Base-by-base conservation (phyloP, 805 yeast species). In the Myxozyma monticola region DNA sequence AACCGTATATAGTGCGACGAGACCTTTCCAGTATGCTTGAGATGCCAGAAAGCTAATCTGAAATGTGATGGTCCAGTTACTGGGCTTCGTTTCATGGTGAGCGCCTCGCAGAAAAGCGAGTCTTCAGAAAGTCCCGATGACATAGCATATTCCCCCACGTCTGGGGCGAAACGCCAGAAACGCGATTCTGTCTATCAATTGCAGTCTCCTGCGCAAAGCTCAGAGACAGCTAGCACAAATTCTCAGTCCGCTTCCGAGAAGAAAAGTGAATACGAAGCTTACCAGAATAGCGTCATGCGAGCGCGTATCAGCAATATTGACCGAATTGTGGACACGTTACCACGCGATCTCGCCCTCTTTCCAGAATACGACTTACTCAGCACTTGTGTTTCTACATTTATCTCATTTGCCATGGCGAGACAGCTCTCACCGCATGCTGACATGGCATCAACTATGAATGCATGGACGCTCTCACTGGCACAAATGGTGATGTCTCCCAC, bases 51-150 rank as follows among this genome's bases (percentile, higher is more conserved):
- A 18, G 20, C 30, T 8, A 18, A 29, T 10, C 36, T 40, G 4
- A n/a, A 18, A 8, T 40, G 43, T 18, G 36, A 29, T 9, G 43
- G 43, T 40, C 43, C 43, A 2, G 28, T 18, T 5, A 22, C 28
- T 8, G 43, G 43, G 12, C 28, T 40, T 5, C 28, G 17, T 9
- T 40, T 40, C 15, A 26, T 30, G 28, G n/a, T n/a, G n/a, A n/a
- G n/a, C n/a, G n/a, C n/a, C n/a, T n/a, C n/a, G n/a, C n/a, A n/a
- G 21, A 17, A 8, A 35, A 40, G 15, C 33, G 43, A 18, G 17
- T 40, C 5, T 35, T 22, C 34, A 28, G 17, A 18, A 7, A 39
- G 8, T 26, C 9, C 3, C n/a, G 26, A 14, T 28, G 34, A 22
- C 15, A 20, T n/a, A n/a, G n/a, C n/a, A n/a, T n/a, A n/a, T n/a